Base-by-base conservation (phyloP, 169 alveolate species). In the Plasmodium knowlesi region DNA sequence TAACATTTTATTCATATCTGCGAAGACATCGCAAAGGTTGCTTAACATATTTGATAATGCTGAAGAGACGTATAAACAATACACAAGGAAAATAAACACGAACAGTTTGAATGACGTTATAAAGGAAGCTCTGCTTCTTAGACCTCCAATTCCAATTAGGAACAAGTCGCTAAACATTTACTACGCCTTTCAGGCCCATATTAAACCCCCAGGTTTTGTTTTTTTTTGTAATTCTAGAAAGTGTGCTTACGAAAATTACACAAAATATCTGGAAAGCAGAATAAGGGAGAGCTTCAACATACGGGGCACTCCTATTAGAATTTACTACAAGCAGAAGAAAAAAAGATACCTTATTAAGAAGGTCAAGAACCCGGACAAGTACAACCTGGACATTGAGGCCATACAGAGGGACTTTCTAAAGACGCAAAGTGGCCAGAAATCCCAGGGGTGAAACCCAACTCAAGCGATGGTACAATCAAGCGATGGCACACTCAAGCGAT, bases 181-280 rank as follows among this genome's bases (percentile, higher is more conserved):
- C 79, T 96, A 96, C 86, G 97, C 96, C 34, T 84, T 94, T 61
- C 97, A 96, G 92, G 85, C 93, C 0, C 97, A 96, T 89, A 76
- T 89, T 73, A 93, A 93, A 78, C 97, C 97, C 46, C 97, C 97
- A 0, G 97, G 97, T 4, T 84, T 96, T 79, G 96, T 95, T 4
- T 90, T 96, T 32, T 95, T 95, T 89, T 96, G 97, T 94, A 96
- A 96, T 84, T 96, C 96, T 57, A 95, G 94, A 53, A 88, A 88
- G 14, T 83, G 93, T 43, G 81, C 93, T 84, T 94, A 96, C 53
- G 76, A 46, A 28, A 96, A 96, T 90, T 96, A 96, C 90, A 95
- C 96, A 73, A 95, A 96, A 92, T 96, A 96, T 95, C 84, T 96
- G 78, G 97, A 96, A 91, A 88, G 79, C 22, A 94, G 92, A 84